Percentiles rank a stretch among this genome's conserved stretches.
Conservation (phyloP, 495 filamentous ascomycete species). For the Neurospora cerealis region DNA sequence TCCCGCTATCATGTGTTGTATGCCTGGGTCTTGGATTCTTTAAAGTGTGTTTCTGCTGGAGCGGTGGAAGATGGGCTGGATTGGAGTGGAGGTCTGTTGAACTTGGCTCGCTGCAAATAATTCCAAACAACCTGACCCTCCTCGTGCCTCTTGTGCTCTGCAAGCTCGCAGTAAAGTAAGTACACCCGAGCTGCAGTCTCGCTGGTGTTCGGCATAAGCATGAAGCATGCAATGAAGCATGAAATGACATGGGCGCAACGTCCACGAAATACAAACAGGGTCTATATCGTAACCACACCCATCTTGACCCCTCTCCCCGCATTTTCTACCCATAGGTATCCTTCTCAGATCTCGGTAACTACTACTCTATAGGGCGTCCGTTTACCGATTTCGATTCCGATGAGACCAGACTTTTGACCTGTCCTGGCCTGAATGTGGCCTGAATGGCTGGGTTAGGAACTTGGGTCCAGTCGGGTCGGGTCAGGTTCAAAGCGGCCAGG, state of each 20-base stretch:
- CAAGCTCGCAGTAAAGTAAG: no score
- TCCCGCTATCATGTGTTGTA: neutral
- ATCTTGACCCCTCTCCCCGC: neutral
- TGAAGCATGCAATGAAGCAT: neutral
- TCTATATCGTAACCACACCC: neutral
- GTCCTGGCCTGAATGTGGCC: neutral
- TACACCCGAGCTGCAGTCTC: neutral
- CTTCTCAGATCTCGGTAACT: neutral
- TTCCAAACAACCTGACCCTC: no score
- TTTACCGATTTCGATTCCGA: neutral
- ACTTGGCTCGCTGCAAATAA: neutral
- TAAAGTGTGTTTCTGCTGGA: no score
- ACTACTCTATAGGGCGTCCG: neutral
- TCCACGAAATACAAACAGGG: neutral
- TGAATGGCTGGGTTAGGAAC: neutral
- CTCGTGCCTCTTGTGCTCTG: no score
- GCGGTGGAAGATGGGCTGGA: neutral
- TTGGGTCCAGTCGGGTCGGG: neutral
- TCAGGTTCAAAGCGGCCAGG: neutral
- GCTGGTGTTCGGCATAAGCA: neutral
- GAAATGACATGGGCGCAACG: neutral
- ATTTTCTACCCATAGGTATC: neutral
- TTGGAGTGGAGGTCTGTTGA: neutral
- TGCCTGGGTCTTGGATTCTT: neutral
- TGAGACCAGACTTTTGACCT: neutral